Conservation (phyloP, 768 basidiomycete genomes). For the Neoboletus subvelutipes region DNA sequence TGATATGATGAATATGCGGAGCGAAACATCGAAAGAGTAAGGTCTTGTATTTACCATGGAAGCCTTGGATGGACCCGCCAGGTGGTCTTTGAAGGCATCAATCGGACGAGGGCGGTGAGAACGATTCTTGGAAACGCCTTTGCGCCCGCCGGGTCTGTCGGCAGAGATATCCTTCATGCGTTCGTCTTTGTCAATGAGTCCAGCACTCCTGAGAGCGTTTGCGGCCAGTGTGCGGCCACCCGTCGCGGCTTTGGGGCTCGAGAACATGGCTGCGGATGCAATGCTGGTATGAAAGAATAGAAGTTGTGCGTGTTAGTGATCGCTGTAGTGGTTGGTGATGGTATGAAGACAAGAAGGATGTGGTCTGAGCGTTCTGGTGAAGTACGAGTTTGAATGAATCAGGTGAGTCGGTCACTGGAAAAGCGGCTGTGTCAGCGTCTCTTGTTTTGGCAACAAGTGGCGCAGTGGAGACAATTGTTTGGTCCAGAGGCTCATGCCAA, state of each 20-base stretch:
- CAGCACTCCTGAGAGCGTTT: conserved; percentile 65
- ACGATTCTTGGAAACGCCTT: conserved; percentile 60
- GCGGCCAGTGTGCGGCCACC: conserved; percentile 58
- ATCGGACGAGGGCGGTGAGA: conserved; percentile 59
- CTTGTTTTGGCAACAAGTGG: conserved; percentile 22
- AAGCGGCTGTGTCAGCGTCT: conserved; percentile 25
- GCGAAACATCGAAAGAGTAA: conserved; percentile 28
- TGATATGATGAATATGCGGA: conserved; percentile 27
- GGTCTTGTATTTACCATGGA: conserved; percentile 68
- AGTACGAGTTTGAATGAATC: conserved; percentile 18
- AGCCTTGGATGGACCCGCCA: conserved; percentile 44
- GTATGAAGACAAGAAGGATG: conserved; percentile 19
- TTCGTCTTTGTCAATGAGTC: conserved; percentile 74
- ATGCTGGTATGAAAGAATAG: neutral
- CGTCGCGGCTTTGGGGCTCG: conserved; percentile 57
- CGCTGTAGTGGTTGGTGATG: conserved; percentile 8
- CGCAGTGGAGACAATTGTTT: conserved; percentile 19
- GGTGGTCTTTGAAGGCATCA: conserved; percentile 54
- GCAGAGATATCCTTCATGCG: conserved; percentile 70
- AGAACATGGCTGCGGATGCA: conserved; percentile 44
- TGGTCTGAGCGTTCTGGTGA: conserved; percentile 2
- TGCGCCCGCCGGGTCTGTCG: conserved; percentile 68
- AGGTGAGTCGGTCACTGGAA: conserved; percentile 11
- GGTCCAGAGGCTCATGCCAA: conserved; percentile 28
- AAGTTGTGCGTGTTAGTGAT: neutral